Evolutionary conservation across 768 basidiomycete species (phyloP), one percentile per base, ranked within the genome.

Genomic region (Pseudohyphozyma bogoriensis): DNA sequence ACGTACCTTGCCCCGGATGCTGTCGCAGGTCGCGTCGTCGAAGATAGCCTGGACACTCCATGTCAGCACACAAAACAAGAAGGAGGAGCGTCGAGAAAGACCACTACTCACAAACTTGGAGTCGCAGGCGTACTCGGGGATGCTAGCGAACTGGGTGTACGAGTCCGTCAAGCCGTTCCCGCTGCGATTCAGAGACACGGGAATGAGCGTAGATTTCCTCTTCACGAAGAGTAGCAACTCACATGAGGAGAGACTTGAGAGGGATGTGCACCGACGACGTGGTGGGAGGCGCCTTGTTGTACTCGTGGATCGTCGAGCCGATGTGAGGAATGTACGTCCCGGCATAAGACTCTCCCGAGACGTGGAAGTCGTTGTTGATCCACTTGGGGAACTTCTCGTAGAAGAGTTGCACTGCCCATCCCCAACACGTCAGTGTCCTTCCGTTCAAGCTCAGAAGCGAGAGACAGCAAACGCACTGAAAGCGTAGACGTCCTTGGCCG

Each of bases 371-470:
- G 35, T 13, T 26, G 24, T 40, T 40, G n/a, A 24, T 18, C 71
- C 88, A 91, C 72, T 89, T 72, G 8, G 84, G 80, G 78, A 82
- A 91, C 44, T 84, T 79, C n/a, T 76, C 75, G 59, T 88, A 75
- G 81, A 89, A 90, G 45, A 90, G 79, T 67, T 87, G 79, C 49
- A 87, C n/a, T n/a, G n/a, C n/a, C n/a, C n/a, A n/a, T n/a, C n/a
- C n/a, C n/a, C n/a, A n/a, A n/a, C n/a, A n/a, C n/a, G n/a, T n/a
- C n/a, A n/a, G n/a, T n/a, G n/a, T n/a, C n/a, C n/a, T n/a, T n/a
- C n/a, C n/a, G n/a, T n/a, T n/a, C n/a, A n/a, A n/a, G n/a, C n/a
- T n/a, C n/a, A n/a, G n/a, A n/a, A n/a, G n/a, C n/a, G n/a, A n/a
- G n/a, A n/a, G n/a, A n/a, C n/a, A n/a, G n/a, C 9, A 29, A 4